These are phyloP conservation scores for Lecanicillium sp. DNA, from an alignment of 2,329 filamentous ascomycete genomes.

Conservation along the genomic window DNA sequence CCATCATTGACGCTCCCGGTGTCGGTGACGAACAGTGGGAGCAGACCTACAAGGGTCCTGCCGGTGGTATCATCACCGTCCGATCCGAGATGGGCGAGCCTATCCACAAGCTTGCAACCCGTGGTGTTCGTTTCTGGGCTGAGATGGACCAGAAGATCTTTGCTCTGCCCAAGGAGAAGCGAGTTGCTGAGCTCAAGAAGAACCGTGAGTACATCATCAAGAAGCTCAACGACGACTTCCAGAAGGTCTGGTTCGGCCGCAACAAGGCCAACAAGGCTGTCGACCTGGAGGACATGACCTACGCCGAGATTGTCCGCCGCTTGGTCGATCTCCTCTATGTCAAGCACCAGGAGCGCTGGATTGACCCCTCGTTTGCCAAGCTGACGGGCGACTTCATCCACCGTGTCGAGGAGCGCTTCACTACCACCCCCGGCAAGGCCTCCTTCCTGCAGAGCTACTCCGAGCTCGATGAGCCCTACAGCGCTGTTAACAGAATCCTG, in stretches of 20 bases:
- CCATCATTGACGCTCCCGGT: conserved; percentile 80
- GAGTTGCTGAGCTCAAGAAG: conserved; percentile 80
- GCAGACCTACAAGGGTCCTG: conserved; percentile 83
- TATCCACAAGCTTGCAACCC: conserved; percentile 96
- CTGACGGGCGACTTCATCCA: conserved; percentile 94
- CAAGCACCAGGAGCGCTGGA: conserved; percentile 86
- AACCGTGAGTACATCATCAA: conserved; percentile 87
- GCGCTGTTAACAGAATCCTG: conserved; percentile 71
- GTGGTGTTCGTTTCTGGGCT: conserved; percentile 93
- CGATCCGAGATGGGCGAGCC: conserved; percentile 99
- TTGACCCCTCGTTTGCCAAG: conserved; percentile 74
- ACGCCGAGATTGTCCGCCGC: conserved; percentile 77
- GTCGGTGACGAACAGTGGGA: conserved; percentile 82
- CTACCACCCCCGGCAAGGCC: conserved; percentile 59
- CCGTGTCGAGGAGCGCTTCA: conserved; percentile 95
- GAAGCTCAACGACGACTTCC: conserved; percentile 92
- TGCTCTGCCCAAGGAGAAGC: conserved; percentile 89
- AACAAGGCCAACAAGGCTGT: conserved; percentile 75
- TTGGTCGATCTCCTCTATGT: conserved; percentile 90
- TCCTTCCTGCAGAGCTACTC: conserved; percentile 86
- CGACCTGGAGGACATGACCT: conserved; percentile 94
- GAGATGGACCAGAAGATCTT: conserved; percentile 99
- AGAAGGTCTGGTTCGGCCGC: conserved; percentile 93
- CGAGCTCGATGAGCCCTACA: conserved; percentile 78
- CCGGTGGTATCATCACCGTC: conserved; percentile 92